Evolutionary conservation across 2,329 filamentous ascomycete genomes (phyloP), one percentile per base, ranked within the genome.

Genomic region (Emmonsiellopsis sp.): DNA sequence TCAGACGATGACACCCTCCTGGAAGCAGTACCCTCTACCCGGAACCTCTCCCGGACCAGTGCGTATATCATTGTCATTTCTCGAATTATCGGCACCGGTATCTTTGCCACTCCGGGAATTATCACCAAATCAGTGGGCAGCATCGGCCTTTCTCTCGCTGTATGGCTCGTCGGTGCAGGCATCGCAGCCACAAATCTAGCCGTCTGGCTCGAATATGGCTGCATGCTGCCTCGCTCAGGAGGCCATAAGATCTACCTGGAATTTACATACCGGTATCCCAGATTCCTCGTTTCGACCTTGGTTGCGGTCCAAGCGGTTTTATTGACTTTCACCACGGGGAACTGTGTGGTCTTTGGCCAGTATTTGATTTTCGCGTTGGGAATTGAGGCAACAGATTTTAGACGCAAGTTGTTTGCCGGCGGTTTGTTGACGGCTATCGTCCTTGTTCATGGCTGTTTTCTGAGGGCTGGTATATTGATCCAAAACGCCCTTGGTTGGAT

Each of bases 201-300:
- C 2, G 76, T 87, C 0, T 78, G 77, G 6, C 74, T 88, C 47
- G 85, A 88, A 62, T 85, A 81, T 60, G 85, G 85, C 0, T 83
- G 79, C 61, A 86, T 86, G 83, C 70, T 88, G 11, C 85, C 85
- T 13, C 75, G 83, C 0, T 85, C 80, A 0, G 85, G 85, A 6
- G 85, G 84, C 30, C 74, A 80, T 30, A 88, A 87, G 67, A 82
- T 86, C 7, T 87, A 87, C 62, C 76, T 88, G 44, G 84, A 88
- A 65, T 85, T 83, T 64, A 82, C 81, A 0, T 87, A 85, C 63
- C 77, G 78, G 1, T 73, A 74, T 35, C 85, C 85, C 1, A 75
- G 77, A 5, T 82, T 85, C 57, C 73, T 87, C 2, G 81, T 82
- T 0, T 83, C 82, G 2, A 83, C 80, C 0, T 63, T 87, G n/a